Evolutionary conservation across 371 early-diverging fungal species (phyloP), one percentile per base, ranked within the genome.

Genomic region (Apophysomyces ossiformis): DNA sequence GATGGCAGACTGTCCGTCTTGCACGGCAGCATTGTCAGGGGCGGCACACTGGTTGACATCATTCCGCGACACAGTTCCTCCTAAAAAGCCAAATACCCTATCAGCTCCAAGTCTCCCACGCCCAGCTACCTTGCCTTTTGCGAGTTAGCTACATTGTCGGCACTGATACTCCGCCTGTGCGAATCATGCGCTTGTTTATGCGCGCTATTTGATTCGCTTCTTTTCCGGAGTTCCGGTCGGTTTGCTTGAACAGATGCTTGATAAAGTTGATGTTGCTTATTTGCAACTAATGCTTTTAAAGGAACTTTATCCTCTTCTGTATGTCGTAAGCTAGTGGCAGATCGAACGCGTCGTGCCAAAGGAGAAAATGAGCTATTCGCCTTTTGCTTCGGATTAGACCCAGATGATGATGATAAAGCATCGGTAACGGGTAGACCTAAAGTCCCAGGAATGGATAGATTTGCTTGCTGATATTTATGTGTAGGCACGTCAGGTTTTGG

Each of bases 101-200:
- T 8, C 6, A 8, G 1, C 11, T 47, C 45, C 43, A 57, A 7
- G 37, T 32, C 50, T 13, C 18, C 57, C 15, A 13, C 5, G 5
- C 37, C 4, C 37, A 50, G n/a, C 54, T 9, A 5, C 15, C n/a
- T 38, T 67, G 63, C 70, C 67, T 64, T 69, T 46, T 63, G 66
- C 13, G 57, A 58, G 50, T 68, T 41, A 21, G 66, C 47, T 2
- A 63, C 67, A 59, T 77, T 76, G 50, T 74, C 80, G 7, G 80
- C 80, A 63, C 80, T 79, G 15, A 76, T 77, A 56, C 80, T 79
- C 37, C 80, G 65, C 39, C 77, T 63, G 65, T 79, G 80, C 18
- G 70, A 69, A 18, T 63, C 46, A 39, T 56, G 36, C 38, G 26
- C 65, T 9, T 50, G 16, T 47, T 57, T 61, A 7, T 57, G 58